Percentiles rank a stretch among this genome's conserved stretches.
These are phyloP conservation scores for Polytolypa hystricis DNA, from an alignment of 2,329 filamentous ascomycete species.

Conservation along the genomic window DNA sequence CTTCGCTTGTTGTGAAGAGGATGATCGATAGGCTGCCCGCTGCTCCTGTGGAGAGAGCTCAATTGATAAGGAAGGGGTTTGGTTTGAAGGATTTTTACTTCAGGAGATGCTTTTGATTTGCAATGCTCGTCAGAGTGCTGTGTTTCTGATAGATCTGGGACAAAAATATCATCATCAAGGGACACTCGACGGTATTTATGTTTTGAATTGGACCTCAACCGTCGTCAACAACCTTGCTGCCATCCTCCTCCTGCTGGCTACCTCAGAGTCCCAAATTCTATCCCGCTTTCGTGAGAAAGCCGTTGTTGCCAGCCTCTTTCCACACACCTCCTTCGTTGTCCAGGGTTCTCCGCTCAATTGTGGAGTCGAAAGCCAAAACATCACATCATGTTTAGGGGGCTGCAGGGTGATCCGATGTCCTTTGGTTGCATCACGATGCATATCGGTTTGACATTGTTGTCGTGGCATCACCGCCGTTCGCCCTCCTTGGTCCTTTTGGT, in stretches of 20 bases:
- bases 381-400: background rate
- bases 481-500: conserved; percentile 18
- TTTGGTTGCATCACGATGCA: conserved; percentile 28
- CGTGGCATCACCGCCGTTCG: conserved; percentile 24
- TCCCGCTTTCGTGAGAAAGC: no score
- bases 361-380: conserved; percentile 21
- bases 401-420: conserved; percentile 12
- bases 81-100: conserved; percentile 12
- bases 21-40: conserved; percentile 24
- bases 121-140: conserved; percentile 14
- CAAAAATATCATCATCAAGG: conserved; percentile 20
- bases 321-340: conserved; percentile 18
- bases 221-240: no score
- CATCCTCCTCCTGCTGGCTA: conserved; percentile 15
- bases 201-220: conserved; percentile 20
- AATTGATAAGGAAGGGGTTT: conserved; percentile 11
- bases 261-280: no score
- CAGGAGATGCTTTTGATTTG: conserved; percentile 19
- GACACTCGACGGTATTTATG: conserved; percentile 30
- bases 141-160: conserved; percentile 24
- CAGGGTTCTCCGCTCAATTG: conserved; percentile 20
- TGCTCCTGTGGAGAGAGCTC: conserved; percentile 14
- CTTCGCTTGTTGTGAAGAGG: conserved; percentile 9
- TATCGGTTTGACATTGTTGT: conserved; percentile 21
- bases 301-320: conserved; percentile 13